A percentile compares a stretch with the other conserved stretches of the same genome.
Conservation (phyloP, 2,329 filamentous ascomycete genomes). For the Penicillium janthinellum region DNA sequence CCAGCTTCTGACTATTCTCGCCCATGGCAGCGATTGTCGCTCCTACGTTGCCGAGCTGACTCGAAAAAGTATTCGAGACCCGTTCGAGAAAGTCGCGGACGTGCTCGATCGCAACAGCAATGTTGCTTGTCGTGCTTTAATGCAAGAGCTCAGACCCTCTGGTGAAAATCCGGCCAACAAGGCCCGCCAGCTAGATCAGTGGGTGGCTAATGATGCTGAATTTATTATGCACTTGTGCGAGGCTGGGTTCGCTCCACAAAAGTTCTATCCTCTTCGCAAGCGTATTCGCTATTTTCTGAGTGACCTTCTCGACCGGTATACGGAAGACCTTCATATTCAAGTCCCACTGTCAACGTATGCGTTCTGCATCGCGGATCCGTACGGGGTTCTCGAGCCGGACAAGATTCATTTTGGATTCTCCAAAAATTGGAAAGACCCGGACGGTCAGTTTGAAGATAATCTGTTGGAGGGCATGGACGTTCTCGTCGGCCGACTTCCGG, state of each 20-base stretch:
- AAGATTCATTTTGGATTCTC: constrained; percentile 61
- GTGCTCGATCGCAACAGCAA: constrained; percentile 39
- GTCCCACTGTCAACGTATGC: constrained; percentile 56
- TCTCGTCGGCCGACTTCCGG: constrained; percentile 60
- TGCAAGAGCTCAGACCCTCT: constrained; percentile 36
- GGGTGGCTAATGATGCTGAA: constrained; percentile 38
- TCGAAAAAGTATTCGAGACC: constrained; percentile 36
- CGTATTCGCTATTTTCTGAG: constrained; percentile 44
- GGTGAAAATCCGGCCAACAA: constrained; percentile 28
- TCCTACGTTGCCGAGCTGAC: constrained; percentile 48
- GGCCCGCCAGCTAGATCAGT: constrained; percentile 37
- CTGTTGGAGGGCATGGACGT: constrained; percentile 53
- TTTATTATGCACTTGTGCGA: constrained; percentile 43
- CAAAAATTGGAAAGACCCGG: constrained; percentile 42
- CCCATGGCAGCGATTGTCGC: constrained; percentile 52
- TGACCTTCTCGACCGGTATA: constrained; percentile 44
- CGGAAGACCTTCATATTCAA: constrained; percentile 52
- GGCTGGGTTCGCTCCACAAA: constrained; percentile 51
- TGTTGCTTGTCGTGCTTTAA: constrained; percentile 39
- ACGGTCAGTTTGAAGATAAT: constrained; percentile 43
- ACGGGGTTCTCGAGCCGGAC: constrained; percentile 53
- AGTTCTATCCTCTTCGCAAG: constrained; percentile 45
- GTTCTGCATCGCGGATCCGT: constrained; percentile 60
- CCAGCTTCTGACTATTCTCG: constrained; percentile 58
- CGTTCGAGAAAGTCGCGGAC: constrained; percentile 40